These are phyloP conservation scores for Sporisorium sorghi DNA, from an alignment of 1,284 basidiomycete species.

Conservation along the genomic window DNA sequence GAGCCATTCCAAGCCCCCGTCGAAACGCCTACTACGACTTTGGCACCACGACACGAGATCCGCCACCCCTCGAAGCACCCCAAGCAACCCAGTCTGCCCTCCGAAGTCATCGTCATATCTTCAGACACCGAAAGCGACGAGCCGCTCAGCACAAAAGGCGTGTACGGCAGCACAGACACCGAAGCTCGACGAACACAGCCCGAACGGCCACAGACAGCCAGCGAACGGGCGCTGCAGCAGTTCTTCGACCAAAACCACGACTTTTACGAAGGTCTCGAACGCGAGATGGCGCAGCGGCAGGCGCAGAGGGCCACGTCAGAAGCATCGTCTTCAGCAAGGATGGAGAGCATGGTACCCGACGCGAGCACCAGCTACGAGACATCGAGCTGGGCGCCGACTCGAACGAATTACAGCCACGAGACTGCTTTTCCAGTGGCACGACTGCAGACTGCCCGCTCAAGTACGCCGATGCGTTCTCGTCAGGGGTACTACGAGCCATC, in stretches of 20 bases:
- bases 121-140: conserved; percentile 27
- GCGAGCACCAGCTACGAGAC: conserved; percentile 28
- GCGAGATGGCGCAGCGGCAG: conserved; percentile 16
- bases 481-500: background rate
- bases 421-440: background rate
- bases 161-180: conserved; percentile 1
- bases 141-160: background rate
- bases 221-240: conserved; percentile 12
- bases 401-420: conserved; percentile 1
- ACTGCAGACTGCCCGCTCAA: background rate
- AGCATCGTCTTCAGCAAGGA: conserved; percentile 5
- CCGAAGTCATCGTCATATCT: conserved; percentile 38
- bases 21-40: background rate
- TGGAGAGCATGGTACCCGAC: conserved; percentile 34
- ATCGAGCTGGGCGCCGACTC: conserved; percentile 15
- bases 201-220: background rate
- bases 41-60: background rate
- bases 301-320: background rate
- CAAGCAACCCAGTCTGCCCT: background rate
- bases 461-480: background rate
- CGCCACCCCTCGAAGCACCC: background rate
- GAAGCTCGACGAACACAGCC: no score
- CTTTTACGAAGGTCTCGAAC: conserved; percentile 21
- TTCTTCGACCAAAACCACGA: conserved; percentile 13
- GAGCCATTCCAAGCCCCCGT: background rate